Conservation (phyloP, 2,329 filamentous ascomycete genomes). For the Rhynchosporium secalis region DNA sequence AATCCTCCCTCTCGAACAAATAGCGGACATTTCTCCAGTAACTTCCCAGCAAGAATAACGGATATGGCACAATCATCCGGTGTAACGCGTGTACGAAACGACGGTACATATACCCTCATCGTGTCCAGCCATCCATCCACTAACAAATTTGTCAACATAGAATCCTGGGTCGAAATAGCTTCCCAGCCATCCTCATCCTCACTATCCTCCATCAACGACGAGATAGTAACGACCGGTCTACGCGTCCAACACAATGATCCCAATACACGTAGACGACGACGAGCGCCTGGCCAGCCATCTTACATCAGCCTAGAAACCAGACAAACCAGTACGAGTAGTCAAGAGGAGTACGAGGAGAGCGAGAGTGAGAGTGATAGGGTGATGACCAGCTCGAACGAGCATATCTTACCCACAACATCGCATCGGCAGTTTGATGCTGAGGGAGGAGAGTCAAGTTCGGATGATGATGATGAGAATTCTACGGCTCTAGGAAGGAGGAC, state of each 20-base stretch:
- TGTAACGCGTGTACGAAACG: slow-evolving; percentile 33
- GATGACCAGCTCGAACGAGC: slow-evolving; percentile 60
- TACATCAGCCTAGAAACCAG: slow-evolving; percentile 44
- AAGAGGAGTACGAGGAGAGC: slow-evolving; percentile 93
- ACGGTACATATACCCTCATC: slow-evolving; percentile 29
- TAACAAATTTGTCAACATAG: slow-evolving; percentile 48
- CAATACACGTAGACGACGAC: slow-evolving; percentile 60
- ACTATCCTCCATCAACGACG: slow-evolving; percentile 79
- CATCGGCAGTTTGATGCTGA: slow-evolving; percentile 41
- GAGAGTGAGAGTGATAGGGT: slow-evolving; percentile 81
- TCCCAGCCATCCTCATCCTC: slow-evolving; percentile 94
- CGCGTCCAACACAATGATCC: slow-evolving; percentile 65
- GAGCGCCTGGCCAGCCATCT: slow-evolving; percentile 42
- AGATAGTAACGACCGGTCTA: slow-evolving; percentile 87
- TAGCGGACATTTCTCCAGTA: slow-evolving; percentile 10
- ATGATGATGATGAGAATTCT: slow-evolving; percentile 66
- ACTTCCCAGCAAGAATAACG: slow-evolving; percentile 6
- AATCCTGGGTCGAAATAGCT: slow-evolving; percentile 94
- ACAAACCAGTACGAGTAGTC: slow-evolving; percentile 65
- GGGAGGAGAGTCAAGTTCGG: slow-evolving; percentile 46
- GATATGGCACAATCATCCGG: slow-evolving; percentile 21
- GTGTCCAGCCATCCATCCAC: not conserved
- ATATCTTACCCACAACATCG: slow-evolving; percentile 41
- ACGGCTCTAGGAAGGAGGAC: slow-evolving; percentile 68
- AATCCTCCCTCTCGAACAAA: slow-evolving; percentile 12